phyloP scores from a whole-genome alignment of 2,329 filamentous ascomycete species.

The Aspergillus costaricaensis region DNA sequence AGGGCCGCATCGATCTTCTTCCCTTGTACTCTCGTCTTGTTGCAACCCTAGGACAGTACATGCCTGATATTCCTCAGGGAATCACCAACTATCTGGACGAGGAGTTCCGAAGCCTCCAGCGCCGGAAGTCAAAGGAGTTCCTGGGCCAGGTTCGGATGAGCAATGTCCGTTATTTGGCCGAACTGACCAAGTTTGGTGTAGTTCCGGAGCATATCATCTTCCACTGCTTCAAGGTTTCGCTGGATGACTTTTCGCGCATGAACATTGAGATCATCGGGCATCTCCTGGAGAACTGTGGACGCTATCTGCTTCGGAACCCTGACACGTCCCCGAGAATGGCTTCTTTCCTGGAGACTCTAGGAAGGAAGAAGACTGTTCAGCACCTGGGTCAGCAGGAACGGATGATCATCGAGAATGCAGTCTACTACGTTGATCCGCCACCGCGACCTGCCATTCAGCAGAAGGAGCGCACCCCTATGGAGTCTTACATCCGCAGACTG shows the following conservation, averaged over 20 bases:
- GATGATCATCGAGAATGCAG: slow-evolving; percentile 97
- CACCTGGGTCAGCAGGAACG: slow-evolving; percentile 94
- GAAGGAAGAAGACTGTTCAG: slow-evolving; percentile 93
- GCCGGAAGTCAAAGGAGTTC: slow-evolving; percentile 97
- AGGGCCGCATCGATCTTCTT: slow-evolving; percentile 86
- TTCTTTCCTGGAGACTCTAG: slow-evolving; percentile 89
- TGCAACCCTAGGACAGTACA: slow-evolving; percentile 88
- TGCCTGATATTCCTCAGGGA: slow-evolving; percentile 90
- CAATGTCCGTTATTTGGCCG: slow-evolving; percentile 96
- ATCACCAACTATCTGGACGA: slow-evolving; percentile 91
- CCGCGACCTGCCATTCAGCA: slow-evolving; percentile 92
- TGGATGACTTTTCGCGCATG: slow-evolving; percentile 97
- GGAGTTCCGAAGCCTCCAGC: slow-evolving; percentile 93
- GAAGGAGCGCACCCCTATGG: slow-evolving; percentile 91
- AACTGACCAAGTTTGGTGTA: slow-evolving; percentile 96
- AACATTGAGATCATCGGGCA: slow-evolving; percentile 99
- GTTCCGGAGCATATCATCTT: slow-evolving; percentile 99
- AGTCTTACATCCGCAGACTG: slow-evolving; percentile 88
- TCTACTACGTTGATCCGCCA: slow-evolving; percentile 97
- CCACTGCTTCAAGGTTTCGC: slow-evolving; percentile 93
- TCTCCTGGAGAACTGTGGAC: slow-evolving; percentile 91
- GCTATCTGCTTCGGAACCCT: slow-evolving; percentile 87
- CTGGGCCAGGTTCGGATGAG: slow-evolving; percentile 88
- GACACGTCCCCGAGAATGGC: slow-evolving; percentile 92
- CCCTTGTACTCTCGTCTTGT: slow-evolving; percentile 91